Evolutionary conservation across 768 basidiomycete genomes (phyloP), one percentile per base, ranked within the genome.

Genomic region (Chalciporus sphaerocephalus): DNA sequence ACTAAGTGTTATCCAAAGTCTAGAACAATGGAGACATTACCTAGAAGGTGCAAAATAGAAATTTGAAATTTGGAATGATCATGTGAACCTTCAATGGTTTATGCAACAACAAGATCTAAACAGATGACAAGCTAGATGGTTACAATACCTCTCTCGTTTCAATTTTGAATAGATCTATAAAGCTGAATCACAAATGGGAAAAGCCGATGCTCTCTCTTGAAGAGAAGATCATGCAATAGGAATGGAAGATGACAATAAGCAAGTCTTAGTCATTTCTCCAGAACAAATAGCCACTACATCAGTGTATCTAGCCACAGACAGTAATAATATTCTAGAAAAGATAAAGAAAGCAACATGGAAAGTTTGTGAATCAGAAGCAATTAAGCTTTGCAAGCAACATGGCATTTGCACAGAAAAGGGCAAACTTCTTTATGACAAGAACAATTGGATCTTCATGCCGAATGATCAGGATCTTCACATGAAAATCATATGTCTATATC

Each of bases 71-170:
- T n/a, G n/a, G n/a, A n/a, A n/a, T n/a, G n/a, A n/a, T n/a, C n/a
- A 43, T 12, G 5, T 11, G 6, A 43, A 43, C 22, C 17, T 36
- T 1, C 32, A 36, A 27, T 43, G 34, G 32, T 43, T 43, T 17
- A 43, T 43, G 24, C 63, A 52, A 2, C 44, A 69, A 3, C 55
- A 66, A 42, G 60, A 69, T n/a, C 61, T 79, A 0, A 76, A 67
- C 43, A 51, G 63, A 4, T 42, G 69, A 20, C 74, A 78, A 62
- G 72, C 68, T 2, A 5, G 33, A 25, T 44, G 36, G 34, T 34
- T 35, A 7, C 32, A 23, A 11, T 42, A 42, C 12, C 9, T 33
- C 12, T 23, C 30, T 9, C 2, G 21, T 2, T 42, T 32, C 30
- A 32, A 42, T 10, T 33, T 33, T 8, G 21, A 18, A 21, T 42